phyloP scores from a whole-genome alignment of 345 rosid species.

The Litchi chinensis region DNA sequence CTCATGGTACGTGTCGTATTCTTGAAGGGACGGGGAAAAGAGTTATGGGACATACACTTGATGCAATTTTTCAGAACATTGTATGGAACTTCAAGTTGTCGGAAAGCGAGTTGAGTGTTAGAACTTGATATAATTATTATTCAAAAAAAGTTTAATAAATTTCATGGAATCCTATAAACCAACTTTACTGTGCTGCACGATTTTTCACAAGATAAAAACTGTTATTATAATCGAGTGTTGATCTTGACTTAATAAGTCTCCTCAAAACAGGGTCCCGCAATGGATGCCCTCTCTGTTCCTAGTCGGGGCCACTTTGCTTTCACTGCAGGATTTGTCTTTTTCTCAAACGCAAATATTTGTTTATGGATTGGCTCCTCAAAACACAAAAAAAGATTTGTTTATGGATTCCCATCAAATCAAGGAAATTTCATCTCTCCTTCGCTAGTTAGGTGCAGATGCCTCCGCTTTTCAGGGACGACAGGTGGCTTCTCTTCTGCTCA shows the following conservation, averaged over 20 bases:
- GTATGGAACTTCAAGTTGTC: background rate
- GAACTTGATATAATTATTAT: constrained; percentile 5
- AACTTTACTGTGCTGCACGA: background rate
- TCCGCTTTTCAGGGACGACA: background rate
- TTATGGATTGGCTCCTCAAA: too few species aligned
- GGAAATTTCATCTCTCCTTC: background rate
- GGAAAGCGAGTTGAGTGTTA: background rate
- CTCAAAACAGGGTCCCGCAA: background rate
- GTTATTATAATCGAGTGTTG: constrained; percentile 2
- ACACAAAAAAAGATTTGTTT: background rate
- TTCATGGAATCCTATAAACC: background rate
- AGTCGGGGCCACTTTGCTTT: constrained; percentile 2
- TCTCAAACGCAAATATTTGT: background rate
- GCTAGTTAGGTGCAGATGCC: background rate
- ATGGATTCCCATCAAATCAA: constrained; percentile 16
- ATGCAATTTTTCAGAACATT: background rate
- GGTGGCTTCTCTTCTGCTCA: constrained; percentile 21
- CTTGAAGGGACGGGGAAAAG: background rate
- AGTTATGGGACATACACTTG: too few species aligned
- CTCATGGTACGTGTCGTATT: constrained; percentile 4
- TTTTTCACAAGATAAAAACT: constrained; percentile 15
- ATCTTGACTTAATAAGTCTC: background rate
- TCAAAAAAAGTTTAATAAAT: background rate
- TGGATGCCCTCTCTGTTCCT: background rate
- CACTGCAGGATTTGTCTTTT: constrained; percentile 1